These are phyloP conservation scores for Penicillium sclerotigenum DNA, from an alignment of 2,329 filamentous ascomycete species.

Conservation along the genomic window DNA sequence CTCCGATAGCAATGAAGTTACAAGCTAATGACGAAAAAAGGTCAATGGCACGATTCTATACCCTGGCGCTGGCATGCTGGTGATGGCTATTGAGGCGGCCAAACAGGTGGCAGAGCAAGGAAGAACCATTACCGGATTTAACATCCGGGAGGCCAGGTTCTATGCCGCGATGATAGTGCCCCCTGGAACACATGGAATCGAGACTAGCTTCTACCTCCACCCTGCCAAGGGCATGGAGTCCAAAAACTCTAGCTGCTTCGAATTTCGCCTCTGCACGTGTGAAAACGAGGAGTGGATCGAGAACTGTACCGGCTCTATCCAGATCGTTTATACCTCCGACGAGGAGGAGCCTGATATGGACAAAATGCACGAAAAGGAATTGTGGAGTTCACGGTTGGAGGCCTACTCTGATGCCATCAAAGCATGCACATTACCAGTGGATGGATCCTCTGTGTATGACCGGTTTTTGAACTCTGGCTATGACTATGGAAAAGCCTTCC, in stretches of 20 bases:
- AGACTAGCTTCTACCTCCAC: not conserved
- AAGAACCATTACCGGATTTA: not conserved
- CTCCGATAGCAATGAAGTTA: not conserved
- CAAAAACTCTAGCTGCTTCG: not conserved
- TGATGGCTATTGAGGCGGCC: slow-evolving; percentile 3
- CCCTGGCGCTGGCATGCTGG: not conserved
- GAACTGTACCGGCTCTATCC: not conserved
- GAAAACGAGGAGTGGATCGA: slow-evolving; percentile 5
- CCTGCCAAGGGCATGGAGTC: not conserved
- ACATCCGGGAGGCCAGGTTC: not conserved
- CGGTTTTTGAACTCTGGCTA: not conserved
- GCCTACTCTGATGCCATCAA: not conserved
- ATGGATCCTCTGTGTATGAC: not conserved
- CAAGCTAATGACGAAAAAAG: not conserved
- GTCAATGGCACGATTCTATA: slow-evolving; percentile 17
- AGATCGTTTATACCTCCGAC: not conserved
- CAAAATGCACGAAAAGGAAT: not conserved
- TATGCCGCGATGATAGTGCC: not conserved
- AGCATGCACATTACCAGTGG: not conserved
- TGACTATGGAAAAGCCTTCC: slow-evolving; percentile 1
- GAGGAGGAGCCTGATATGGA: not conserved
- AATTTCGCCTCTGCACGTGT: slow-evolving; percentile 5
- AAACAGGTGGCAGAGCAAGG: not conserved
- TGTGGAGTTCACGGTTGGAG: not conserved
- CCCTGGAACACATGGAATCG: not conserved